phyloP scores from a whole-genome alignment of 176 grass and related monocot genomes.

The Musa itinerans region DNA sequence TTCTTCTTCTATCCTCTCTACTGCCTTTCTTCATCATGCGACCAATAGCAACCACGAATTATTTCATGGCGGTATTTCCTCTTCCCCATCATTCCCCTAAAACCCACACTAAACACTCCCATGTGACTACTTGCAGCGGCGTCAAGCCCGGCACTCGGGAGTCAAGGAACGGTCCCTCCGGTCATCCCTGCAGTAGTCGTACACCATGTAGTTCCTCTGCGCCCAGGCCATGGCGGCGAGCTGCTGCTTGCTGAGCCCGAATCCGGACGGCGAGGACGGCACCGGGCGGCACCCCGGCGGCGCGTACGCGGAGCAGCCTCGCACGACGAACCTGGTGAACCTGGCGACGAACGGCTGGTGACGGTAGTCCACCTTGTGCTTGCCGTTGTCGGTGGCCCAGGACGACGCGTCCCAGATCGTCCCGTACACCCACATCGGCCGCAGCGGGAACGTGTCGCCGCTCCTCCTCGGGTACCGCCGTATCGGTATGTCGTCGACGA shows the following conservation, averaged over 20 bases:
- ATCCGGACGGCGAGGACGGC: background rate
- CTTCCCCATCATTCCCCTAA: too few relatives aligned
- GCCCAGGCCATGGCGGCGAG: constrained; percentile 46
- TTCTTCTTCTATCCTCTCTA: too few relatives aligned
- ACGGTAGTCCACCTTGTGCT: constrained; percentile 43
- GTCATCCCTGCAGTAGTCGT: constrained; percentile 51
- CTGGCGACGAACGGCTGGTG: constrained; percentile 49
- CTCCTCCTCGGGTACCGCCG: constrained; percentile 30
- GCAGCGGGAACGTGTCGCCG: constrained; percentile 21
- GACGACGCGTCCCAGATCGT: constrained; percentile 68
- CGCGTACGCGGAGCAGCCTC: constrained; percentile 30
- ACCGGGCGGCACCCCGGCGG: constrained; percentile 19
- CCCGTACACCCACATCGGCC: constrained; percentile 61
- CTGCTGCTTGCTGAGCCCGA: constrained; percentile 26
- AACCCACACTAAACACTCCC: too few relatives aligned
- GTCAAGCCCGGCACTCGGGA: constrained; percentile 24
- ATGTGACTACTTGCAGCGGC: too few relatives aligned
- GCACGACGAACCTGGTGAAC: constrained; percentile 32
- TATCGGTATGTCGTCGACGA: constrained; percentile 56
- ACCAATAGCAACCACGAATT: too few relatives aligned
- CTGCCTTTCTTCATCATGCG: too few relatives aligned
- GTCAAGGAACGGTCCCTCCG: constrained; percentile 38
- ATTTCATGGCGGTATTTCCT: too few relatives aligned
- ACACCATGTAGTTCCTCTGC: constrained; percentile 41
- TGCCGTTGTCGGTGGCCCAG: constrained; percentile 59